Evolutionary conservation across 1,284 basidiomycete species (phyloP).

Genomic region (Sanguinoderma infundibulare): DNA sequence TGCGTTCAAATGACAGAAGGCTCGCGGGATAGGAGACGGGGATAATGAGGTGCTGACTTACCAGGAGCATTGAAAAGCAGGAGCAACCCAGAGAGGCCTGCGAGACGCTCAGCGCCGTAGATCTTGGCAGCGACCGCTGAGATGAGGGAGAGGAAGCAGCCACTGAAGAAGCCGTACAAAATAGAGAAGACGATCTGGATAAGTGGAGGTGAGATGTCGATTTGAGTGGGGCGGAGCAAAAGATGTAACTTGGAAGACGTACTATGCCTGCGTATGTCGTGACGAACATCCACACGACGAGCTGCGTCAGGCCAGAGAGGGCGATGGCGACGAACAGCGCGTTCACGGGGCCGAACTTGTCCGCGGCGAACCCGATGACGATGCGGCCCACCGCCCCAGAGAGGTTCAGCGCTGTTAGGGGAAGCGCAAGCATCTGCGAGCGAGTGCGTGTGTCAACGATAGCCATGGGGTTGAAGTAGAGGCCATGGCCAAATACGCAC

Average conservation of each 20-base stretch:
- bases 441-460: neutral
- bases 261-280: conserved; percentile 26
- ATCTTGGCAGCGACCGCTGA: conserved; percentile 30
- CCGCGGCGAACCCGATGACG: conserved; percentile 25
- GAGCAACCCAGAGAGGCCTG: conserved; percentile 32
- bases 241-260: too few relatives aligned
- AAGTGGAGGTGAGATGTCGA: too few relatives aligned
- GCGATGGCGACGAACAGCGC: conserved; percentile 23
- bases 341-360: conserved; percentile 26
- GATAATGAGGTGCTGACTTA: conserved; percentile 5
- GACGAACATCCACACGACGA: conserved; percentile 28
- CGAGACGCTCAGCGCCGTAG: conserved; percentile 30
- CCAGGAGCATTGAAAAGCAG: conserved; percentile 33
- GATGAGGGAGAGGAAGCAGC: conserved; percentile 31
- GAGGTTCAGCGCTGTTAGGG: conserved; percentile 26
- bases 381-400: conserved; percentile 24
- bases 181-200: conserved; percentile 31
- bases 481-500: conserved; percentile 8
- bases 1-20: neutral
- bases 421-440: conserved; percentile 19
- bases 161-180: conserved; percentile 33
- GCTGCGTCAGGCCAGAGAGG: conserved; percentile 25
- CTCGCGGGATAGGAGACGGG: too few relatives aligned
- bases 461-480: too few relatives aligned
- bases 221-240: too few relatives aligned